These are phyloP conservation scores for Fusarium nematophilum DNA, from an alignment of 2,329 filamentous ascomycete genomes.

Conservation along the genomic window DNA sequence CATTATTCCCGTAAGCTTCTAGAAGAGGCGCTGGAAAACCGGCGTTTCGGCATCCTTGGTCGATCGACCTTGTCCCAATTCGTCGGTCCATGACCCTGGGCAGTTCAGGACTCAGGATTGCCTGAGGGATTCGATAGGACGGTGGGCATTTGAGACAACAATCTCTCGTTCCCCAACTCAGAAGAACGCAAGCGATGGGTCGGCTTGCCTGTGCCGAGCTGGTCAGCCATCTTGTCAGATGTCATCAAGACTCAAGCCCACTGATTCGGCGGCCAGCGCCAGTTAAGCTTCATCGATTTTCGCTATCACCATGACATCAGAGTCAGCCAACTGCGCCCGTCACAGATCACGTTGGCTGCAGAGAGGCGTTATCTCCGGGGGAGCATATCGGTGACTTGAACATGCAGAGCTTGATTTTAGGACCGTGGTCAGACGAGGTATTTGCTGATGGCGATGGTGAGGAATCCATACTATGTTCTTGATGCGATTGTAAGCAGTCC, in stretches of 20 bases:
- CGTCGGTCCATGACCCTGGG: conserved; percentile 3
- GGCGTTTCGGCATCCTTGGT: conserved; percentile 23
- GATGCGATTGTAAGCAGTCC: conserved; percentile 17
- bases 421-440: neutral
- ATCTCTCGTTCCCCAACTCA: conserved; percentile 5
- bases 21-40: conserved; percentile 31
- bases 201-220: conserved; percentile 28
- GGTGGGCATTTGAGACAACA: conserved; percentile 5
- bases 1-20: conserved; percentile 36
- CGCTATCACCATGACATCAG: conserved; percentile 36
- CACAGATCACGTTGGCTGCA: conserved; percentile 30
- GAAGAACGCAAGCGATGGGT: conserved; percentile 9
- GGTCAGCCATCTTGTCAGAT: conserved; percentile 10
- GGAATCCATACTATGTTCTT: neutral
- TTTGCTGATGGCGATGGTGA: neutral
- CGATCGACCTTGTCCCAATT: neutral
- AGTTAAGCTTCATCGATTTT: conserved; percentile 28
- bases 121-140: conserved; percentile 3
- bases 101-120: too few relatives aligned
- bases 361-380: conserved; percentile 24
- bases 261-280: conserved; percentile 20
- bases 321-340: conserved; percentile 32
- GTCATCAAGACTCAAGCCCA: conserved; percentile 9
- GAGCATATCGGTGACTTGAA: neutral
- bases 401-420: neutral